These are phyloP conservation scores for Rossbeevera mucosa DNA, from an alignment of 768 basidiomycete species.

Conservation along the genomic window DNA sequence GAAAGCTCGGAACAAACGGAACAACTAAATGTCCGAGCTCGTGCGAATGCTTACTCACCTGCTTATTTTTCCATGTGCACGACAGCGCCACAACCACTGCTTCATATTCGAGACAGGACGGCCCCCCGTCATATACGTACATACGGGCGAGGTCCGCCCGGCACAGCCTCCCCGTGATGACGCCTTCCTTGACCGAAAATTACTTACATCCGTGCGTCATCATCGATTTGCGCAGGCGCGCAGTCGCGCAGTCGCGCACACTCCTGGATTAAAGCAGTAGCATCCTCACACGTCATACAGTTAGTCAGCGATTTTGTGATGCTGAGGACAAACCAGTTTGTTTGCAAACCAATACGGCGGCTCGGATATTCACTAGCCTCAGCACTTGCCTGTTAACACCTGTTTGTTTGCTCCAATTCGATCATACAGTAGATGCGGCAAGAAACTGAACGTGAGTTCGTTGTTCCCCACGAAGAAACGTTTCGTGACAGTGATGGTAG, in stretches of 20 bases:
- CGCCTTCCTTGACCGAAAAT: slow-evolving; percentile 46
- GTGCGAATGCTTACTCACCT: neutral
- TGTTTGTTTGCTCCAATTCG: slow-evolving; percentile 31
- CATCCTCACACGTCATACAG: slow-evolving; percentile 67
- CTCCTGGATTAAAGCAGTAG: slow-evolving; percentile 25
- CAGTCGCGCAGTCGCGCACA: neutral
- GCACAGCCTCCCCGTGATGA: slow-evolving; percentile 39
- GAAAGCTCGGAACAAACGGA: slow-evolving; percentile 39
- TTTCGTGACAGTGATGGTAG: slow-evolving; percentile 7
- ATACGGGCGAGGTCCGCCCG: slow-evolving; percentile 1
- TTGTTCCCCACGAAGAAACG: slow-evolving; percentile 51
- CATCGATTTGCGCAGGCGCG: neutral
- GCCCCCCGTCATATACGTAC: slow-evolving; percentile 25
- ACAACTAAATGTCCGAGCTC: neutral
- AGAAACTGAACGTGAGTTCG: slow-evolving; percentile 54
- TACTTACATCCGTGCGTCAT: neutral
- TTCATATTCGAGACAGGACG: slow-evolving; percentile 21
- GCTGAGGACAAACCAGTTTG: slow-evolving; percentile 12
- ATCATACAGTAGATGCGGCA: slow-evolving; percentile 4
- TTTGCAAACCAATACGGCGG: slow-evolving; percentile 57
- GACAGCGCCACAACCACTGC: slow-evolving; percentile 49
- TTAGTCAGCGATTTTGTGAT: slow-evolving; percentile 40
- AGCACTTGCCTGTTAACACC: slow-evolving; percentile 58
- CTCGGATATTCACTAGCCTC: slow-evolving; percentile 58
- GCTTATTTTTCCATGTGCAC: slow-evolving; percentile 52